A percentile compares a stretch with the other conserved stretches of the same genome.
Conservation (phyloP, 192 early-diverging fungal species). For the Phlyctochytrium arcticum region DNA sequence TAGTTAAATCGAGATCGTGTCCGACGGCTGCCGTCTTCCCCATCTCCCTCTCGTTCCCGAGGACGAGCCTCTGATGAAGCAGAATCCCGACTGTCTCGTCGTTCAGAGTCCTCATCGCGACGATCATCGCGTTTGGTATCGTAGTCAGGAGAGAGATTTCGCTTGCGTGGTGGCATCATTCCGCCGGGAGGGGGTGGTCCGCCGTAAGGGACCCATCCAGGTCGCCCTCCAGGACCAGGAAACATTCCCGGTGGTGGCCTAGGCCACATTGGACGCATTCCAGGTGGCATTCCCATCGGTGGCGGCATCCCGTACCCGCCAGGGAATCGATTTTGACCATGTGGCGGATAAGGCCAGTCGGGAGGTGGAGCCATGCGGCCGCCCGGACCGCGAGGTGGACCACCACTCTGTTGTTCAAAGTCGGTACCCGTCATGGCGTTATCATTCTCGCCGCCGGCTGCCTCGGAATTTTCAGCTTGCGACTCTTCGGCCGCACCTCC, state of each 20-base stretch:
- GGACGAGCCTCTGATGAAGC: too few relatives aligned
- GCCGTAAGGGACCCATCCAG: neutral
- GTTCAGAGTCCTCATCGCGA: neutral
- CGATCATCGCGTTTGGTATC: neutral
- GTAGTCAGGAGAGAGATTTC: neutral
- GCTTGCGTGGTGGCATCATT: neutral
- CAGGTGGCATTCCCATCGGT: neutral
- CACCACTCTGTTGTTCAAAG: neutral
- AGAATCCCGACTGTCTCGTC: too few relatives aligned
- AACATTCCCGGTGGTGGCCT: too few relatives aligned
- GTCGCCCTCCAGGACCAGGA: too few relatives aligned
- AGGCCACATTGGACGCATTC: too few relatives aligned
- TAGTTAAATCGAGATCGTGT: neutral
- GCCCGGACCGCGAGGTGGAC: neutral
- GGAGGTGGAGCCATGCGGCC: neutral
- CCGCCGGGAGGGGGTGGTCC: slow-evolving; percentile 3
- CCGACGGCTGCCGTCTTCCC: neutral
- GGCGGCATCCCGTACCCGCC: slow-evolving; percentile 8
- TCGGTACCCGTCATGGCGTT: neutral
- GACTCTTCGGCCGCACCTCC: slow-evolving; percentile 17
- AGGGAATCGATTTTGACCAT: neutral
- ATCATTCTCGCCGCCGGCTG: neutral
- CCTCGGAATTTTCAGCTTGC: neutral
- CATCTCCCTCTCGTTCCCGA: neutral
- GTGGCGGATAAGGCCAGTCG: slow-evolving; percentile 1